Conservation (phyloP, 345 rosid species). For the Brassica rapa region DNA sequence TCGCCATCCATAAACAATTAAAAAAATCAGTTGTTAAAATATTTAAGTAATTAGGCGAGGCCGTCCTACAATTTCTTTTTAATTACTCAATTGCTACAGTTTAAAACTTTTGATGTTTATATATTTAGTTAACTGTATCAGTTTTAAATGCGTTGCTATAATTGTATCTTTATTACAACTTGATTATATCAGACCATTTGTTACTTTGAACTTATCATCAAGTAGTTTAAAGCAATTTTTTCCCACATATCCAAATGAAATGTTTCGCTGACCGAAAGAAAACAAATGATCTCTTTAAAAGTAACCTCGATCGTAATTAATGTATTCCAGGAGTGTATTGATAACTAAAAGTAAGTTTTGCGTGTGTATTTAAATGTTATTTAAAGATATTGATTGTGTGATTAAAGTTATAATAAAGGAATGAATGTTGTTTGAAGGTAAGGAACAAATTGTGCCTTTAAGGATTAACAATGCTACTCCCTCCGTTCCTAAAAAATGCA, state of each 20-base stretch:
- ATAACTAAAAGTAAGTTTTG: neutral
- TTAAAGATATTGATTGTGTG: neutral
- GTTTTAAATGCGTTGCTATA: neutral
- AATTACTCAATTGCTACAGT: neutral
- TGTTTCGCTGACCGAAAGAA: neutral
- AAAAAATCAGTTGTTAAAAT: neutral
- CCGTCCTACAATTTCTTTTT: neutral
- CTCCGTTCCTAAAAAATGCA: no score
- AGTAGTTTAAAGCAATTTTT: neutral
- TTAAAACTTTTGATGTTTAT: neutral
- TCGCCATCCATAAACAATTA: slow-evolving; percentile 9
- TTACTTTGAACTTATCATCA: neutral
- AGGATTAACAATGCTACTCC: slow-evolving; percentile 20
- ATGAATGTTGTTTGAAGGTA: slow-evolving; percentile 16
- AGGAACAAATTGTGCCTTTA: slow-evolving; percentile 24
- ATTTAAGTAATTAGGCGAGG: slow-evolving; percentile 4
- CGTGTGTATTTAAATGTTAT: neutral
- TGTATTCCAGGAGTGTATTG: neutral
- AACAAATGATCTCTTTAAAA: neutral
- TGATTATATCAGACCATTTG: neutral
- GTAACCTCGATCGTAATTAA: neutral
- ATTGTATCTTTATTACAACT: neutral
- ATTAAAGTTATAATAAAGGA: slow-evolving; percentile 6
- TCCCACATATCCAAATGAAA: neutral
- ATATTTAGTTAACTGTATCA: neutral